A percentile compares a stretch with the other conserved stretches of the same genome.
These are phyloP conservation scores for Echinochloa phyllopogon DNA, from an alignment of 176 grass and related monocot species.

Conservation along the genomic window DNA sequence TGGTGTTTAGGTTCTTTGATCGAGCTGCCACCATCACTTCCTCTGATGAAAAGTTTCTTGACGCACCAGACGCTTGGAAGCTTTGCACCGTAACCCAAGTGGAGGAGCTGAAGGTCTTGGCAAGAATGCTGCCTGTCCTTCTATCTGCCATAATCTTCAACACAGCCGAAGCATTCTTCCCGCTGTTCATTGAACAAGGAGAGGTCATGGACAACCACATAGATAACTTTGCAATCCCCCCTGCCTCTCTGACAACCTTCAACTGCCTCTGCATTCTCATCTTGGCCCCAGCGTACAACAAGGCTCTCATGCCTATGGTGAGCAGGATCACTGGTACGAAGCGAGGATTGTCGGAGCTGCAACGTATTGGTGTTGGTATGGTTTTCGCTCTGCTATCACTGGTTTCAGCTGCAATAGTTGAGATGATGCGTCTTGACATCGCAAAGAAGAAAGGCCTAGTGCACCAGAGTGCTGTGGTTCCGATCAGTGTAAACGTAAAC, in stretches of 20 bases:
- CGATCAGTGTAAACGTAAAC: too few relatives aligned
- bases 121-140: constrained; percentile 31
- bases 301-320: constrained; percentile 34
- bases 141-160: constrained; percentile 26
- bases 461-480: background rate
- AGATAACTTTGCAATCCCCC: constrained; percentile 33
- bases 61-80: constrained; percentile 27
- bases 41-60: background rate
- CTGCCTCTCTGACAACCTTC: constrained; percentile 55
- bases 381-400: constrained; percentile 37
- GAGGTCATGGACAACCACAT: constrained; percentile 45
- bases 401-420: constrained; percentile 39
- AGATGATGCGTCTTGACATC: constrained; percentile 40
- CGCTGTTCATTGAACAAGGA: constrained; percentile 59
- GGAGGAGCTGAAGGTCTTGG: constrained; percentile 60
- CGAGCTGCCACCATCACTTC: constrained; percentile 51
- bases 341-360: constrained; percentile 44
- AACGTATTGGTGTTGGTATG: constrained; percentile 52
- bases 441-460: background rate
- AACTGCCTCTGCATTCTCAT: constrained; percentile 44
- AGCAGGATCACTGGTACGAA: constrained; percentile 48
- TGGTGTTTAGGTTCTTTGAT: constrained; percentile 51
- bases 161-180: constrained; percentile 30
- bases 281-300: constrained; percentile 39
- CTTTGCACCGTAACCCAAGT: constrained; percentile 60